These are phyloP conservation scores for Aspergillus aculeatus DNA, from an alignment of 2,329 filamentous ascomycete genomes.

Conservation along the genomic window DNA sequence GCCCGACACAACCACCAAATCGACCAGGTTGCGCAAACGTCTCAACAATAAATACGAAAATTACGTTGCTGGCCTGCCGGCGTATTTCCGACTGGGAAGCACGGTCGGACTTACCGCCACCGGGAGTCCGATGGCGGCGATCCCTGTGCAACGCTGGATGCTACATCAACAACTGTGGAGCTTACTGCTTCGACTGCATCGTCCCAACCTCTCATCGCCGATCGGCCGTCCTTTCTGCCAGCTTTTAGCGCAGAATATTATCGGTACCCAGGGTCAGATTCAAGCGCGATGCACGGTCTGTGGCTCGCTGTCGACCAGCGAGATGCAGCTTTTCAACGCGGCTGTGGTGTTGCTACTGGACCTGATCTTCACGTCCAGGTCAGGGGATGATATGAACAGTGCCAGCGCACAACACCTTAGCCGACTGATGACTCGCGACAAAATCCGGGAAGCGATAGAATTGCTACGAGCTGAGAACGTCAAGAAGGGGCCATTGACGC, in stretches of 20 bases:
- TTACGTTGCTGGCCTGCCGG: constrained; percentile 1
- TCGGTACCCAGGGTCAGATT: constrained; percentile 9
- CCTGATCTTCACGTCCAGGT: not conserved
- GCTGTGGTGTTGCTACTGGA: not conserved
- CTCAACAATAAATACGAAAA: not conserved
- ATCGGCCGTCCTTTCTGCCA: constrained; percentile 8
- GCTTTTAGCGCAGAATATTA: constrained; percentile 15
- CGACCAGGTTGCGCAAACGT: not conserved
- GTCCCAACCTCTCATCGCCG: constrained; percentile 1
- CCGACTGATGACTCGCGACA: constrained; percentile 12
- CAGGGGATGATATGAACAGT: not conserved
- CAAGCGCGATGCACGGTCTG: constrained; percentile 12
- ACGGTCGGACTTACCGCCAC: constrained; percentile 12
- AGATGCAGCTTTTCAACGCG: constrained; percentile 1
- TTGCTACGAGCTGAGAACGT: constrained; percentile 2
- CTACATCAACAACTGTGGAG: constrained; percentile 21
- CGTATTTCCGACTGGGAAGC: constrained; percentile 15
- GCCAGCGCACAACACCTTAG: not conserved
- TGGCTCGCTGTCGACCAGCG: constrained; percentile 7
- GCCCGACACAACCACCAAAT: not conserved
- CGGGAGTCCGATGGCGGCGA: constrained; percentile 12
- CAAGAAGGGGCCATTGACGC: no score
- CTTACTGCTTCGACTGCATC: constrained; percentile 17
- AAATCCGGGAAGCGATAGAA: constrained; percentile 11
- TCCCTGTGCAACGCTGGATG: constrained; percentile 19